Base-by-base conservation (phyloP, 2,329 filamentous ascomycete genomes). In the Ceratocystis harringtonii region DNA sequence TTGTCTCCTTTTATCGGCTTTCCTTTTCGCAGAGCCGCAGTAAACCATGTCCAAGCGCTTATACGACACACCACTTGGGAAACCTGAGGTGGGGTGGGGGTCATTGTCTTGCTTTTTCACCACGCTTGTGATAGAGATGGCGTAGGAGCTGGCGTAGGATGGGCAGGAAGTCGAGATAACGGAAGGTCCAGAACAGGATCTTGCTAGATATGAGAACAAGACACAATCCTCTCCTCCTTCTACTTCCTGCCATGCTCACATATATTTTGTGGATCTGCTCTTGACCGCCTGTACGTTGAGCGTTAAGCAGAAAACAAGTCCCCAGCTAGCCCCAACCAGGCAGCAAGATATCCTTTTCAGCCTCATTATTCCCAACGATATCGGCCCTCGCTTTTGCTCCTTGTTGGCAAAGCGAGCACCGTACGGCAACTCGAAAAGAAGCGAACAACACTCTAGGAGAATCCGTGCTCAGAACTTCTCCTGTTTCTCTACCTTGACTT, bases 31-130 rank as follows among this genome's bases (percentile, higher is more conserved):
- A 57, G 52, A 57, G 52, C 52, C 52, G 52, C 52, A 57, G n/a
- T 22, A 57, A 57, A 57, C 52, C 52, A 57, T 10, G 52, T 57
- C 52, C 52, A 57, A 57, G 52, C 52, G 52, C 25, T 41, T 41
- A 41, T 41, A 41, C 36, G 10, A 41, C 36, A 41, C 36, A 41
- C 36, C 36, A 41, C 36, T 41, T 5, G 36, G 36, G 48, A 22
- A 10, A 25, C 22, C 8, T 50, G 15, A 22, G 48, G 15, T 19
- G 48, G 48, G 48, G 15, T 19, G 48, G 48, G 48, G 48, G 48
- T 19, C 36, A 41, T 41, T 7, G 48, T 50, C 48, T 50, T 50
- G 19, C 48, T 19, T 50, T 19, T 50, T 12, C 48, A 22, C 48
- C 48, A 41, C 22, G 48, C 22, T 22, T 50, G 17, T 25, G 17